These are phyloP conservation scores for Verticillium albo-atrum DNA, from an alignment of 2,329 filamentous ascomycete species.

Conservation along the genomic window DNA sequence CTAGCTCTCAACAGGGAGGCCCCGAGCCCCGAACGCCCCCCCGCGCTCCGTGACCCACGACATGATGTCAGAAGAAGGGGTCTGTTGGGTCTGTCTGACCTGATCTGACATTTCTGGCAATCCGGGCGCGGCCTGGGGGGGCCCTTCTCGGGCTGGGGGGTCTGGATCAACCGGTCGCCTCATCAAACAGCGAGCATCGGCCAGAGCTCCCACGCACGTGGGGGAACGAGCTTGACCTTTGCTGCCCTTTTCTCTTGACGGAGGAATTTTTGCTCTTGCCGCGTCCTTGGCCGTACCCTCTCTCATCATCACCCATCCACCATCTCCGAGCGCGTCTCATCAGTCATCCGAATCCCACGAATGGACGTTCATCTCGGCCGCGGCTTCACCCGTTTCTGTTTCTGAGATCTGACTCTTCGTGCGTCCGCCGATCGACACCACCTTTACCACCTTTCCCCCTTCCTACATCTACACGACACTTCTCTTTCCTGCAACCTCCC, in stretches of 20 bases:
- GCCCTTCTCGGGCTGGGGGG: neutral
- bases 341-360: neutral
- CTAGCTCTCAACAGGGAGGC: neutral
- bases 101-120: neutral
- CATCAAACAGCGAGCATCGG: neutral
- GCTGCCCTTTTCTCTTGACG: neutral
- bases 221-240: neutral
- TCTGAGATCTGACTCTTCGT: neutral
- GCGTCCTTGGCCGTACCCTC: neutral
- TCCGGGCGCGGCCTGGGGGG: neutral
- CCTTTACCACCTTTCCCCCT: constrained; percentile 6
- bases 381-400: neutral
- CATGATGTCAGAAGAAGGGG: neutral
- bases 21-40: neutral
- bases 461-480: constrained; percentile 6
- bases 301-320: neutral
- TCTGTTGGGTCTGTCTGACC: neutral
- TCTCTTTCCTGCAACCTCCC: neutral
- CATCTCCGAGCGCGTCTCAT: neutral
- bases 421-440: constrained; percentile 5
- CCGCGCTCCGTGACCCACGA: neutral
- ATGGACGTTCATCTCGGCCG: neutral
- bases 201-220: neutral
- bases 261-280: neutral
- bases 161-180: neutral